A percentile compares a stretch with the other conserved stretches of the same genome.
phyloP scores from a whole-genome alignment of 2,329 filamentous ascomycete genomes.

The Zymoseptoria tritici region DNA sequence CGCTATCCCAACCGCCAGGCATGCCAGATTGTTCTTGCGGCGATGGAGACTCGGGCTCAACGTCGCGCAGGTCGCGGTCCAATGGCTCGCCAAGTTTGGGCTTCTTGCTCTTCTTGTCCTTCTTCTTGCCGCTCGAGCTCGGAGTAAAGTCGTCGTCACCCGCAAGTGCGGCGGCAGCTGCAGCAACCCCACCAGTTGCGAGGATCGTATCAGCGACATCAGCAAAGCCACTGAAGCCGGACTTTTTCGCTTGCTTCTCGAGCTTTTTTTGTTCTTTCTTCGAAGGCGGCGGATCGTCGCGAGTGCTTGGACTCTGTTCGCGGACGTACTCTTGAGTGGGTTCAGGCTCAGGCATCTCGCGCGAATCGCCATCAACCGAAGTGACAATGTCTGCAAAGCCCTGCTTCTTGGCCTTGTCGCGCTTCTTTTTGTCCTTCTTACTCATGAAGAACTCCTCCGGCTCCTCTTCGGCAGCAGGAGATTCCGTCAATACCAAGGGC shows the following conservation, averaged over 20 bases:
- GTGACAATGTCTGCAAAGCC: slow-evolving; percentile 7
- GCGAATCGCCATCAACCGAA: slow-evolving; percentile 3
- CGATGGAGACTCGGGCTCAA: slow-evolving; percentile 13
- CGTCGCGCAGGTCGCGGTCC: slow-evolving; percentile 30
- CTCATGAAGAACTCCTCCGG: slow-evolving; percentile 27
- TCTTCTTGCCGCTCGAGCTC: slow-evolving; percentile 20
- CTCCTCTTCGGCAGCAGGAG: slow-evolving; percentile 2
- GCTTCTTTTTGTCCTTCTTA: slow-evolving; percentile 33
- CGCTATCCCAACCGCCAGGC: slow-evolving; percentile 24
- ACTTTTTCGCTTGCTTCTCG: slow-evolving; percentile 15
- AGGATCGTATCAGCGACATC: slow-evolving; percentile 25
- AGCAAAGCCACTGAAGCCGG: slow-evolving; percentile 15
- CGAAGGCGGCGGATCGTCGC: slow-evolving; percentile 10
- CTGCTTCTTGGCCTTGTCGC: slow-evolving; percentile 35
- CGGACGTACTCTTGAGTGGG: background rate
- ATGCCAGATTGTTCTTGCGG: slow-evolving; percentile 13
- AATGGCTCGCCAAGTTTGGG: slow-evolving; percentile 24
- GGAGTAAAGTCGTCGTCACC: slow-evolving; percentile 16
- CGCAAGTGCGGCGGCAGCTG: slow-evolving; percentile 17
- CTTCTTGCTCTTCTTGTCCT: slow-evolving; percentile 34
- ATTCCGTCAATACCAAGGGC: background rate
- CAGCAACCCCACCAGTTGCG: slow-evolving; percentile 22
- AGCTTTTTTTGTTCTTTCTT: slow-evolving; percentile 22
- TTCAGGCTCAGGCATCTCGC: slow-evolving; percentile 3
- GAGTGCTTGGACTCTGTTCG: slow-evolving; percentile 1